Evolutionary conservation across 2,329 filamentous ascomycete species (phyloP), one percentile per base, ranked within the genome.

Genomic region (Sporothrix globosa): DNA sequence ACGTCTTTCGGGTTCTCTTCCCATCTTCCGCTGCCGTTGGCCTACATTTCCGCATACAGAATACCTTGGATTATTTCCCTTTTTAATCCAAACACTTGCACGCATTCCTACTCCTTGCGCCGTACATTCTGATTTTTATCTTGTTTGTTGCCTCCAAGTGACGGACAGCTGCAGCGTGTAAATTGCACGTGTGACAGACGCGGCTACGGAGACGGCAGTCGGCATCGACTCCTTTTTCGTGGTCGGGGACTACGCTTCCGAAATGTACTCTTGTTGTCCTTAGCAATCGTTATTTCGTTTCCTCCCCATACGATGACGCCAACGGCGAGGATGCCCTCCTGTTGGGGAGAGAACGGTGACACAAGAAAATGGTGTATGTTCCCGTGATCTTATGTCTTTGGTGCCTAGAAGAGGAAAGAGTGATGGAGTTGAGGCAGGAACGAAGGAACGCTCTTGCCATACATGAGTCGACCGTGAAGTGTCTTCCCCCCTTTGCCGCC

Each of bases 121-220:
- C 17, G 1, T 48, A 6, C 48, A 50, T 50, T 9, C 5, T 50
- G 2, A 3, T n/a, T 19, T 19, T 21, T 2, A 19, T 4, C 19
- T 9, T 19, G 17, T 9, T n/a, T 50, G 19, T 2, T 9, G 39
- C 5, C n/a, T 10, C 58, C 58, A n/a, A 27, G 17, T 4, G 11
- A 46, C 58, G 58, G 39, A 19, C 21, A 19, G 58, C 58, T 46
- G 41, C 58, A 46, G 11, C 13, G 6, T 46, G 39, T 44, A 61
- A 60, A 27, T 44, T 61, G 34, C 34, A 61, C 34, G 56, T 61
- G 34, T 61, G 56, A 61, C 56, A 13, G 39, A 39, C 21, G 11
- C 39, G 58, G 5, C 11, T 21, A 46, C 41, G 39, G 21, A 63
- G 11, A 41, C 54, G 54, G 30, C 0, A 39, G 5, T 34, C 53